Evolutionary conservation across 2,329 filamentous ascomycete species (phyloP).

Genomic region (Clarireedia paspali): DNA sequence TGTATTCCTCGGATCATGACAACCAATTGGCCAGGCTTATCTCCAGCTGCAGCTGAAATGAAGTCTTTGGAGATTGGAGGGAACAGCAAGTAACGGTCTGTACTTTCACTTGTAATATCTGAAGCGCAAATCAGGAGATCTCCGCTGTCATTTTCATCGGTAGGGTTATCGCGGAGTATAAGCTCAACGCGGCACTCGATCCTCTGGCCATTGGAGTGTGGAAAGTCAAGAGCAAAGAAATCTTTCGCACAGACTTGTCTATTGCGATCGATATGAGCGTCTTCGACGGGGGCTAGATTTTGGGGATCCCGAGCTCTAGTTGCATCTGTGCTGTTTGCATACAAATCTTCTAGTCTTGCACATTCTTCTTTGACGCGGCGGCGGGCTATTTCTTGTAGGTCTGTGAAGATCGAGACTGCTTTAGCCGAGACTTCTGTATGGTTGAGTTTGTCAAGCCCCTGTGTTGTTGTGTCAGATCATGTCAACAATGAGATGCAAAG

Average conservation of each 20-base stretch:
- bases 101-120: constrained; percentile 68
- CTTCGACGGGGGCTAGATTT: constrained; percentile 63
- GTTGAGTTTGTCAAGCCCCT: constrained; percentile 20
- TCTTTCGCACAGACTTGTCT: constrained; percentile 86
- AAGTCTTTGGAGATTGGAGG: constrained; percentile 69
- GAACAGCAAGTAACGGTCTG: constrained; percentile 75
- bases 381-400: constrained; percentile 70
- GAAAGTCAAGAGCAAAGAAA: constrained; percentile 75
- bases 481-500: neutral
- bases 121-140: constrained; percentile 84
- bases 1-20: constrained; percentile 75
- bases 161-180: constrained; percentile 71
- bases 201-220: constrained; percentile 83
- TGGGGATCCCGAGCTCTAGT: constrained; percentile 71
- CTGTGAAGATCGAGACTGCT: constrained; percentile 40
- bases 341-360: constrained; percentile 73
- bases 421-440: constrained; percentile 38
- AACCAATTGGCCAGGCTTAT: constrained; percentile 62
- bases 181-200: constrained; percentile 86
- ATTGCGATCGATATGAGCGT: constrained; percentile 63
- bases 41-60: constrained; percentile 74
- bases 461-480: constrained; percentile 7
- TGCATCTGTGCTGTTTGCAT: constrained; percentile 75
- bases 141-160: constrained; percentile 58
- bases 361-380: constrained; percentile 66